Evolutionary conservation across 2,329 filamentous ascomycete species (phyloP).

Genomic region (Aciculosporium take): DNA sequence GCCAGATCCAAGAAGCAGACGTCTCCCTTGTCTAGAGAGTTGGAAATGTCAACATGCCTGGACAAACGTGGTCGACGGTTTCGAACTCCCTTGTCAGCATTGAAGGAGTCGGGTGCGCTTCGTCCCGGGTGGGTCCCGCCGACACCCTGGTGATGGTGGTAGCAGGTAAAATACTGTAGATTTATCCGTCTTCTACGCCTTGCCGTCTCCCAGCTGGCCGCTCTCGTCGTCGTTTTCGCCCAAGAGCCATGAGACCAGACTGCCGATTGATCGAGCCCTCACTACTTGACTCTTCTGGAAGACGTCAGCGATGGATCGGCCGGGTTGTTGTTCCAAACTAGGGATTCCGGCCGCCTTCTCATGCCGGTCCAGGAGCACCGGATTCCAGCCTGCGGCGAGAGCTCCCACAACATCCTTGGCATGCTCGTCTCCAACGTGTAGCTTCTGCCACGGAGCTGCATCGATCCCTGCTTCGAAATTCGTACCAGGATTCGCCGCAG

Average conservation of each 20-base stretch:
- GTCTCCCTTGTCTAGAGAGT: no score
- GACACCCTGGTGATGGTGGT: no score
- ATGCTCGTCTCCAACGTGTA: conserved; percentile 41
- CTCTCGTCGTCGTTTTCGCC: neutral
- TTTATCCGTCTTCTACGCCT: no score
- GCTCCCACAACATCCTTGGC: conserved; percentile 37
- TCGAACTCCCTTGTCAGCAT: no score
- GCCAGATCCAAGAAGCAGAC: no score
- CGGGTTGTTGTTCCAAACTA: conserved; percentile 6
- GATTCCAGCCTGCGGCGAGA: conserved; percentile 12
- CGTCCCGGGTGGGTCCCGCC: no score
- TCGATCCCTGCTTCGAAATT: conserved; percentile 7
- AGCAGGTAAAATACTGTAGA: no score
- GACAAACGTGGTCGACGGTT: no score
- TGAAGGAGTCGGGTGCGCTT: no score
- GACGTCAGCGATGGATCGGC: conserved; percentile 5
- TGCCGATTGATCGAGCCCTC: conserved; percentile 9
- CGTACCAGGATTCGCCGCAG: conserved; percentile 4
- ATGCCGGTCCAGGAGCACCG: conserved; percentile 11
- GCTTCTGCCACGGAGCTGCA: conserved; percentile 20
- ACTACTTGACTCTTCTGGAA: conserved; percentile 7
- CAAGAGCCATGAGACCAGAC: conserved; percentile 7
- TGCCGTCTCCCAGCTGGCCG: neutral
- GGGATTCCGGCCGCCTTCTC: conserved; percentile 3
- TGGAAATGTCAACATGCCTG: no score